Base-by-base conservation (phyloP, 2,329 filamentous ascomycete genomes). In the Ascochyta fabae region DNA sequence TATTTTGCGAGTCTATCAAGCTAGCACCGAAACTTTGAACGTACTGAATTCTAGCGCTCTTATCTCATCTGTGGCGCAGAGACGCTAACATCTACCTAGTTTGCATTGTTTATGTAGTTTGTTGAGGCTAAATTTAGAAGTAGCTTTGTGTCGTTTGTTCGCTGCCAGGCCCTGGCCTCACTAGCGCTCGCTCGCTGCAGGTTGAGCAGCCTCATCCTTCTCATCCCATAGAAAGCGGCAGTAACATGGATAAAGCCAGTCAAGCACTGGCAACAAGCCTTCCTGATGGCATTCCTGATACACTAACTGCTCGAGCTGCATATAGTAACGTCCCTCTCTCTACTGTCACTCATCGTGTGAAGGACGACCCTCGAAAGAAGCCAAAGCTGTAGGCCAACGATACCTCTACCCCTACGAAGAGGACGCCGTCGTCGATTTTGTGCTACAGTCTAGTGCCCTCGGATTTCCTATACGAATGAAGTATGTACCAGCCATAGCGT, bases 391-490 rank as follows among this genome's bases (percentile, higher is more conserved):
- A 56, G 31, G 53, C 58, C 50, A 71, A 63, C 64, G 63, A 61
- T 73, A 70, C 51, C 69, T 72, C 26, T 16, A 62, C 59, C 48
- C 65, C 9, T 54, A 29, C 33, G 66, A 73, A 62, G 69, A 70
- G 63, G 63, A 70, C 43, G 69, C 66, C 24, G 38, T 72, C 29
- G 54, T 62, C 16, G 49, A 55, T 29, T 62, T 59, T 50, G 33
- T 65, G 35, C 45, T 66, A 55, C 58, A 54, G 42, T 56, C 59
- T 58, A 48, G 45, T 55, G 33, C 48, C 46, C 40, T 64, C 42
- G 64, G 64, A 31, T 7, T 9, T 4, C 29, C 29, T 15, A 9
- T 33, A 9, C 29, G 29, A 33, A 33, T 33, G 29, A 33, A 33
- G 29, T 9, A 33, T 15, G 29, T 33, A 33, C 6, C 29, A 7